phyloP scores from a whole-genome alignment of 1,284 basidiomycete genomes.

The Coniophora puteana region DNA sequence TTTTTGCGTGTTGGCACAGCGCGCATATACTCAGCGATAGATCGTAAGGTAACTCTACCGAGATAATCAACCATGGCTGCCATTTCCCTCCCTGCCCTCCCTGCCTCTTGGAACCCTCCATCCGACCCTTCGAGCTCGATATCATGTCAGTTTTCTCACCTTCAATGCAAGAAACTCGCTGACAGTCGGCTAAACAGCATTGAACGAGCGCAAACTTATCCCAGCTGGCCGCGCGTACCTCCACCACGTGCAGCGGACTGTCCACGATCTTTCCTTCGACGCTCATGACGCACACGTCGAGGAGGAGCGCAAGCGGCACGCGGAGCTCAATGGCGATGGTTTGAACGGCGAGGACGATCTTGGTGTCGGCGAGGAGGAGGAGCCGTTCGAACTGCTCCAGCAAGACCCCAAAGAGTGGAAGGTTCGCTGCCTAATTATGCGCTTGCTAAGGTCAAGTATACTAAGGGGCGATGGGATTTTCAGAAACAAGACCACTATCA shows the following conservation, averaged over 20 bases:
- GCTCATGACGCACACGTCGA: slow-evolving; percentile 70
- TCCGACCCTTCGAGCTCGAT: slow-evolving; percentile 12
- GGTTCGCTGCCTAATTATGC: slow-evolving; percentile 38
- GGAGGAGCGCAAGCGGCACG: slow-evolving; percentile 48
- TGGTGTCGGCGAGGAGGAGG: slow-evolving; percentile 91
- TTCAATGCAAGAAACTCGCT: too few relatives aligned
- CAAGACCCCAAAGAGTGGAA: slow-evolving; percentile 99
- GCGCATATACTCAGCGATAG: too few relatives aligned
- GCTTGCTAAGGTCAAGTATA: slow-evolving; percentile 2
- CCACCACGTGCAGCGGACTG: slow-evolving; percentile 70
- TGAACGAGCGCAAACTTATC: slow-evolving; percentile 44
- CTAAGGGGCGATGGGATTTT: slow-evolving; percentile 4
- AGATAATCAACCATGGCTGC: too few relatives aligned
- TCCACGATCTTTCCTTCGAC: slow-evolving; percentile 77
- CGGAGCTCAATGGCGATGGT: slow-evolving; percentile 50
- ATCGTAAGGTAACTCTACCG: too few relatives aligned
- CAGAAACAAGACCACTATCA: slow-evolving; percentile 99
- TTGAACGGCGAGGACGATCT: slow-evolving; percentile 78
- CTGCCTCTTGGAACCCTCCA: slow-evolving; percentile 18
- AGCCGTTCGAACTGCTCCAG: slow-evolving; percentile 67
- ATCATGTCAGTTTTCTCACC: slow-evolving; percentile 20
- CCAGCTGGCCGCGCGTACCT: slow-evolving; percentile 86
- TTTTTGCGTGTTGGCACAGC: too few relatives aligned
- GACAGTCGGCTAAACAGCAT: slow-evolving; percentile 17
- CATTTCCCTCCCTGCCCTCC: slow-evolving; percentile 23